Conservation (phyloP, 1,139 yeast species). For the Pichia sp. region DNA sequence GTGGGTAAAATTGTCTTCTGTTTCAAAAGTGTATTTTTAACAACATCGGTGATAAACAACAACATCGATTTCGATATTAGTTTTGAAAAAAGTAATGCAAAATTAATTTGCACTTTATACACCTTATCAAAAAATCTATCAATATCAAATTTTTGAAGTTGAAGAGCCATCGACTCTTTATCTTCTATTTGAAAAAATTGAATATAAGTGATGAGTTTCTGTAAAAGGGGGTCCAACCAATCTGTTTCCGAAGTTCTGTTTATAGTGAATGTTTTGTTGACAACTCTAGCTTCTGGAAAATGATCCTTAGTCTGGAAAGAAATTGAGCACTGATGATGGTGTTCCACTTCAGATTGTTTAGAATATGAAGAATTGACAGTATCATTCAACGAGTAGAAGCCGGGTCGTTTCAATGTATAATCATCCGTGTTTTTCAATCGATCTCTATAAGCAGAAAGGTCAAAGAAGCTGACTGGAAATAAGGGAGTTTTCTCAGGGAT, state of each 20-base stretch:
- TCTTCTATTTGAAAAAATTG: neutral
- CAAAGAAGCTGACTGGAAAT: neutral
- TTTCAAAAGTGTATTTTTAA: constrained; percentile 8
- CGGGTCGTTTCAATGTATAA: constrained; percentile 1
- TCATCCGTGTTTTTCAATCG: neutral
- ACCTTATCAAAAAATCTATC: constrained; percentile 5
- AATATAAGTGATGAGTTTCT: neutral
- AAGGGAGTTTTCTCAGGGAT: neutral
- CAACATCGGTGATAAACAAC: constrained; percentile 4
- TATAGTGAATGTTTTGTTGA: neutral
- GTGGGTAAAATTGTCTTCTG: constrained; percentile 8
- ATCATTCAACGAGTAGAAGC: neutral
- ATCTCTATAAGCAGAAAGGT: neutral
- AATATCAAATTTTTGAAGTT: constrained; percentile 3
- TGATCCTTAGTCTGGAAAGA: too few relatives aligned
- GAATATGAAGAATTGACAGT: neutral
- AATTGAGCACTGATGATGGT: too few relatives aligned
- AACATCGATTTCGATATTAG: constrained; percentile 9
- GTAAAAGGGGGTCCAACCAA: neutral
- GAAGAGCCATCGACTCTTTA: neutral
- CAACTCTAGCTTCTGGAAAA: neutral
- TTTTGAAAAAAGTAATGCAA: constrained; percentile 6
- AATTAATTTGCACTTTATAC: neutral
- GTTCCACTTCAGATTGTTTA: too few relatives aligned
- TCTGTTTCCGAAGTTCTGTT: constrained; percentile 1